Conservation (phyloP, 139 green algal species). For the Gonium pectorale region DNA sequence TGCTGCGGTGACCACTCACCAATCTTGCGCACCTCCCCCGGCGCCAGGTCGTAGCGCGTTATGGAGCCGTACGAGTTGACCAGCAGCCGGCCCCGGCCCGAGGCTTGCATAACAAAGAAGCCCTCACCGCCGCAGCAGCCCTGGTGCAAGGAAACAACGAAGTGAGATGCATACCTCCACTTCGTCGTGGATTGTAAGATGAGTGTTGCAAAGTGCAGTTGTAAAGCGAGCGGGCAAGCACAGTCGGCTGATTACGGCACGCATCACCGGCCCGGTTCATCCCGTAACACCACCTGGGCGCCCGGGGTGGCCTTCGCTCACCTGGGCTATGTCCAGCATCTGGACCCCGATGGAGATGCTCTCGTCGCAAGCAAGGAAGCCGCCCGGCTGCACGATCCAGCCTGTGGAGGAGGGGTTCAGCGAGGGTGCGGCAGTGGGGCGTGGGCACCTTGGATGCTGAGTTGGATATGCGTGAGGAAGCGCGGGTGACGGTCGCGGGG, state of each 20-base stretch:
- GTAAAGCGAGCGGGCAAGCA: too few species aligned
- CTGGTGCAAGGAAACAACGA: not conserved
- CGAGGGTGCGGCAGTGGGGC: too few species aligned
- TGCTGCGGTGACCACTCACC: too few species aligned
- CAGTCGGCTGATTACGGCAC: too few species aligned
- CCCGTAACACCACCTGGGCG: too few species aligned
- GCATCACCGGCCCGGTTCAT: too few species aligned
- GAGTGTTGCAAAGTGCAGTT: too few species aligned
- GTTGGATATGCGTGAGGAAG: too few species aligned
- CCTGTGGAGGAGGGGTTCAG: not conserved
- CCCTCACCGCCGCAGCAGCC: slow-evolving; percentile 60
- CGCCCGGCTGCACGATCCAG: slow-evolving; percentile 53
- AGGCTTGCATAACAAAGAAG: slow-evolving; percentile 52
- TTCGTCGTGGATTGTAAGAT: not conserved
- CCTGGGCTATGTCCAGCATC: slow-evolving; percentile 32
- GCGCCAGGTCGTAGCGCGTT: slow-evolving; percentile 57
- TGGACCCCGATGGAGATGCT: slow-evolving; percentile 42
- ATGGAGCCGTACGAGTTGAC: slow-evolving; percentile 57
- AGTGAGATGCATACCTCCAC: not conserved
- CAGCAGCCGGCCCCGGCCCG: slow-evolving; percentile 51
- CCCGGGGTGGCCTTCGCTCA: not conserved
- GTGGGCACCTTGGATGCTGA: not conserved
- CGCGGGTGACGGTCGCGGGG: too few species aligned
- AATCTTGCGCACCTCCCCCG: slow-evolving; percentile 45
- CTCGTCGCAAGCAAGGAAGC: slow-evolving; percentile 54